Conservation (phyloP, 2,329 filamentous ascomycete species). For the Beauveria bassiana region DNA sequence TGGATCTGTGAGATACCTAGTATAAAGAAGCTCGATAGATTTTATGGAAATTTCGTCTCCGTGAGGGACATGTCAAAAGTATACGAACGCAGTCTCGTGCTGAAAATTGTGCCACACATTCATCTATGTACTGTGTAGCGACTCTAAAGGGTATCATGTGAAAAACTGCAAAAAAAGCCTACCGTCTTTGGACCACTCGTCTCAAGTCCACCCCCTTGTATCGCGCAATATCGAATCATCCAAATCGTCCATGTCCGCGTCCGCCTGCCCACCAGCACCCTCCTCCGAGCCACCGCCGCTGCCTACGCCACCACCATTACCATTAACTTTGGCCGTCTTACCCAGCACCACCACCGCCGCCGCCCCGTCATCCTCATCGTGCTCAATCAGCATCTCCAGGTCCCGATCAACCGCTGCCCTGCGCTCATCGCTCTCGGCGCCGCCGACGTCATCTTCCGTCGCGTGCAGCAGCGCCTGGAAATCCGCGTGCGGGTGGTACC, state of each 20-base stretch:
- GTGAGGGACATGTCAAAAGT: neutral
- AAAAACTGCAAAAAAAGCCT: neutral
- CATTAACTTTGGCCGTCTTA: conserved; percentile 6
- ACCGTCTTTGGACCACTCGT: neutral
- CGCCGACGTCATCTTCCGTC: conserved; percentile 29
- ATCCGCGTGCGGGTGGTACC: conserved; percentile 36
- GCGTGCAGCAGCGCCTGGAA: conserved; percentile 48
- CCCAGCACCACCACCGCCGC: conserved; percentile 2
- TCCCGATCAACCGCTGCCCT: conserved; percentile 37
- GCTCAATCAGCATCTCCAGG: conserved; percentile 44
- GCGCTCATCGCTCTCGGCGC: conserved; percentile 22
- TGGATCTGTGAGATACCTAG: conserved; percentile 30
- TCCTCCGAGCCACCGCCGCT: neutral
- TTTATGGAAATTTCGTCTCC: conserved; percentile 1
- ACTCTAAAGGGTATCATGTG: conserved; percentile 1
- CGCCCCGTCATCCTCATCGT: conserved; percentile 33
- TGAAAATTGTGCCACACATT: neutral
- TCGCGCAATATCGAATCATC: neutral
- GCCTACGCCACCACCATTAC: conserved; percentile 17
- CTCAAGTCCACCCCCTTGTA: neutral
- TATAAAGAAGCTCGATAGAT: conserved; percentile 17
- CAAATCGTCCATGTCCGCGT: conserved; percentile 11
- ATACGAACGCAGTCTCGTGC: neutral
- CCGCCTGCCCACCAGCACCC: neutral
- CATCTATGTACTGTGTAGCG: neutral